Percentiles rank a stretch among this genome's conserved stretches.
phyloP scores from a whole-genome alignment of 192 early-diverging fungal genomes.

The Backusella luteola region DNA sequence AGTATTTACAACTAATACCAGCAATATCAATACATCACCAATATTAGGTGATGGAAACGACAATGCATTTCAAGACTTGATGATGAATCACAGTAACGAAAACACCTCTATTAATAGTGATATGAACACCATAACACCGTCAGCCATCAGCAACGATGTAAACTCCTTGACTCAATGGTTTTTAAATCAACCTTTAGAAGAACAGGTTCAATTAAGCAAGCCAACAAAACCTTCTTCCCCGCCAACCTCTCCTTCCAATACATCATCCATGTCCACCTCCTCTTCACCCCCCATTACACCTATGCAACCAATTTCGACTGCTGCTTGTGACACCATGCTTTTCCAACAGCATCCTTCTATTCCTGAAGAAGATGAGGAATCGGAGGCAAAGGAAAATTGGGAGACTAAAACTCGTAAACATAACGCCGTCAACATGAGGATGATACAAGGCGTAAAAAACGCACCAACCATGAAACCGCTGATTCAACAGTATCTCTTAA shows the following conservation, averaged over 20 bases:
- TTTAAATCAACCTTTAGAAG: not conserved
- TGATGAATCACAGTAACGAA: not conserved
- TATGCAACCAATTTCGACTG: not conserved
- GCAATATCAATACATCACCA: not conserved
- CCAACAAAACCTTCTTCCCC: not conserved
- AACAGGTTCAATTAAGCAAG: not conserved
- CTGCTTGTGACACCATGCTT: not conserved
- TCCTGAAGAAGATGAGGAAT: conserved; percentile 16
- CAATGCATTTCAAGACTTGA: not conserved
- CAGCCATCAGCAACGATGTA: not conserved
- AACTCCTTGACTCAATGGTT: not conserved
- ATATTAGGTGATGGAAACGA: not conserved
- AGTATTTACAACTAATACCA: not conserved
- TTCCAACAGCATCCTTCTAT: conserved; percentile 13
- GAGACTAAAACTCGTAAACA: conserved; percentile 8
- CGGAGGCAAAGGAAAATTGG: not conserved
- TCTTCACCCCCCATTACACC: conserved; percentile 16
- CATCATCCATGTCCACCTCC: not conserved
- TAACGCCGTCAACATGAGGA: not conserved
- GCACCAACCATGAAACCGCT: conserved; percentile 10
- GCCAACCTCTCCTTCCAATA: not conserved
- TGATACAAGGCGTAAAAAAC: conserved; percentile 8
- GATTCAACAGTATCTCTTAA: conserved; percentile 21
- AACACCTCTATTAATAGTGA: not conserved
- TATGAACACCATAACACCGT: conserved; percentile 12